Evolutionary conservation across 2,329 filamentous ascomycete genomes (phyloP).

Genomic region (Aspergillus ibericus): DNA sequence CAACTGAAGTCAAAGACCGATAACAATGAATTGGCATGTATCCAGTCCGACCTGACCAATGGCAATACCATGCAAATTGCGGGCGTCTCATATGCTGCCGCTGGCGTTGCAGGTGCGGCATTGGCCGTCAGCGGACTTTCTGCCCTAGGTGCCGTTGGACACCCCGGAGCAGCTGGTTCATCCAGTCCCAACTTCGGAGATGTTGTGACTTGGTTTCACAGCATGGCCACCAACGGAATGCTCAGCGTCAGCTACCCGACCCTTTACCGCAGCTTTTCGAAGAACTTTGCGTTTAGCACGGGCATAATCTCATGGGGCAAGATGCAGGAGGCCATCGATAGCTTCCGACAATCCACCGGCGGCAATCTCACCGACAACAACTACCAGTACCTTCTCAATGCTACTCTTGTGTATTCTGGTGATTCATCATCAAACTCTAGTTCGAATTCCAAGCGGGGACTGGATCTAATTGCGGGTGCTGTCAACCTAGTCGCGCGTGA

Average conservation of each 20-base stretch:
- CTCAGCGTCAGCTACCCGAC: conserved; percentile 83
- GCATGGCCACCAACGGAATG: conserved; percentile 95
- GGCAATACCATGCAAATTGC: conserved; percentile 77
- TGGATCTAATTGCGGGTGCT: conserved; percentile 45
- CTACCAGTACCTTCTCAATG: conserved; percentile 70
- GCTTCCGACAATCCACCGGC: conserved; percentile 75
- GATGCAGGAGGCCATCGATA: conserved; percentile 80
- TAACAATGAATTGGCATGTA: conserved; percentile 71
- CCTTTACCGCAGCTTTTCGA: conserved; percentile 84
- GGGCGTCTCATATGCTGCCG: conserved; percentile 80
- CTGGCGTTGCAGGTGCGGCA: conserved; percentile 80
- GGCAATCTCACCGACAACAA: conserved; percentile 83
- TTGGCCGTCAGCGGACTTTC: conserved; percentile 71
- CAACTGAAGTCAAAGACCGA: conserved; percentile 65
- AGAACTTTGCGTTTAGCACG: conserved; percentile 91
- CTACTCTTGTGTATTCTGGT: conserved; percentile 70
- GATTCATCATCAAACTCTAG: conserved; percentile 52
- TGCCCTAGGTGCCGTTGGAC: conserved; percentile 63
- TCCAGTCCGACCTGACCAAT: conserved; percentile 78
- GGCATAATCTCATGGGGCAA: conserved; percentile 79
- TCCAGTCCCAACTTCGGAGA: conserved; percentile 83
- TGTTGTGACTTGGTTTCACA: conserved; percentile 86
- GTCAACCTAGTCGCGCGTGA: conserved; percentile 57
- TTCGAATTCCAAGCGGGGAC: conserved; percentile 56
- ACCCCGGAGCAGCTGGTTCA: conserved; percentile 58